Evolutionary conservation across 257 asterid genomes (phyloP).

Genomic region (Thymus mandschuricus): DNA sequence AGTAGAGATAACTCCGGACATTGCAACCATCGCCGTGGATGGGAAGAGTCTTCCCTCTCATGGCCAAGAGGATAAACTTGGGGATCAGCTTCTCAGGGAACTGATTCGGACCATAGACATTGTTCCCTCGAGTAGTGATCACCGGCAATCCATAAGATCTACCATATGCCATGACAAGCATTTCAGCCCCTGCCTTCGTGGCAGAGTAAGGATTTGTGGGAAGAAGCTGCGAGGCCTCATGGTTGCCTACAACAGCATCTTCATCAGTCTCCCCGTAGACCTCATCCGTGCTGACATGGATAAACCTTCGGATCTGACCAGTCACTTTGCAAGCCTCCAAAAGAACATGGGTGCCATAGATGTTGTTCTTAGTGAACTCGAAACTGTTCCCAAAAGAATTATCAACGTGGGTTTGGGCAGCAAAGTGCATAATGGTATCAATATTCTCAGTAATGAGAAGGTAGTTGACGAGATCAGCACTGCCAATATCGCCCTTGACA

Average conservation of each 20-base stretch:
- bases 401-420: constrained; percentile 78
- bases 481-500: constrained; percentile 66
- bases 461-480: constrained; percentile 72
- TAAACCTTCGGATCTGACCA: constrained; percentile 65
- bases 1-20: constrained; percentile 69
- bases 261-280: constrained; percentile 76
- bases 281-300: constrained; percentile 77
- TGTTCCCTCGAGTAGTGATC: constrained; percentile 72
- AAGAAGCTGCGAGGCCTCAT: constrained; percentile 69
- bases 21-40: constrained; percentile 75
- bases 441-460: constrained; percentile 64
- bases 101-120: constrained; percentile 75
- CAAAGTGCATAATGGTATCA: constrained; percentile 77
- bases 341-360: constrained; percentile 73
- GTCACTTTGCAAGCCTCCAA: constrained; percentile 73
- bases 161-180: constrained; percentile 81
- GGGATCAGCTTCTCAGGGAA: constrained; percentile 78
- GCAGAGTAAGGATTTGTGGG: constrained; percentile 77
- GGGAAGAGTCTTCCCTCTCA: constrained; percentile 67
- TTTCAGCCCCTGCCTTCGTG: constrained; percentile 75
- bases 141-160: constrained; percentile 72
- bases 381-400: constrained; percentile 76
- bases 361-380: constrained; percentile 76
- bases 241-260: constrained; percentile 74
- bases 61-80: constrained; percentile 67